A percentile compares a stretch with the other conserved stretches of the same genome.
Conservation (phyloP, 2,329 filamentous ascomycete genomes). For the Cadophora sp. region DNA sequence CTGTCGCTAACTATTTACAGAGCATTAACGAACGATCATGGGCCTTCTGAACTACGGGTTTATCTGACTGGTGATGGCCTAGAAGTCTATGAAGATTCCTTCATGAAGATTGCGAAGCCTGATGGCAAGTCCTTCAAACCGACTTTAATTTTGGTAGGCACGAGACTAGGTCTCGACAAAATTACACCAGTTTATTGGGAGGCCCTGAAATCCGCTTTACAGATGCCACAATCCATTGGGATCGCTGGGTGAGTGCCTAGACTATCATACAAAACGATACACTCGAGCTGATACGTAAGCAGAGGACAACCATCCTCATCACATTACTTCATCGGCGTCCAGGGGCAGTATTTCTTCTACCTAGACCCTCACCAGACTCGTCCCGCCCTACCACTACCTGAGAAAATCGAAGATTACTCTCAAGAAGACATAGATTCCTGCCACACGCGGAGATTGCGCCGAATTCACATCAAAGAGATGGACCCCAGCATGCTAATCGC, state of each 20-base stretch:
- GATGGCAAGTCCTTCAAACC: constrained; percentile 74
- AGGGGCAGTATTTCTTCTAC: constrained; percentile 87
- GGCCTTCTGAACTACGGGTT: constrained; percentile 71
- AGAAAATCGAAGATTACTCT: constrained; percentile 64
- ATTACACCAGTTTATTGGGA: constrained; percentile 96
- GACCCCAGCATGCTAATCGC: constrained; percentile 98
- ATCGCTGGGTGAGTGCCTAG: constrained; percentile 77
- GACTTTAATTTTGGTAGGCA: constrained; percentile 87
- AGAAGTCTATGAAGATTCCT: constrained; percentile 91
- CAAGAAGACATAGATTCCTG: constrained; percentile 80
- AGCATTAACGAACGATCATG: constrained; percentile 73
- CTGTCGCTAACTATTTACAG: constrained; percentile 52
- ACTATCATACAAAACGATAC: background rate
- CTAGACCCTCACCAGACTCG: constrained; percentile 92
- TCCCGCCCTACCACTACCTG: constrained; percentile 71
- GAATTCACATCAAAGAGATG: constrained; percentile 88
- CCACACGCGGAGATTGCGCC: constrained; percentile 84
- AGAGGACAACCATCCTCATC: constrained; percentile 87
- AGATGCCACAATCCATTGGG: constrained; percentile 91
- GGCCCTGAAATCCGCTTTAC: constrained; percentile 82
- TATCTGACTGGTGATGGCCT: constrained; percentile 90
- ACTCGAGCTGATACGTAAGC: constrained; percentile 22
- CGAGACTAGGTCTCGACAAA: constrained; percentile 89
- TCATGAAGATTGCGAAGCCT: constrained; percentile 77
- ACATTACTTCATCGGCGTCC: constrained; percentile 76